phyloP scores from a whole-genome alignment of 2,329 filamentous ascomycete species.

The Chalaropsis ovoidea region DNA sequence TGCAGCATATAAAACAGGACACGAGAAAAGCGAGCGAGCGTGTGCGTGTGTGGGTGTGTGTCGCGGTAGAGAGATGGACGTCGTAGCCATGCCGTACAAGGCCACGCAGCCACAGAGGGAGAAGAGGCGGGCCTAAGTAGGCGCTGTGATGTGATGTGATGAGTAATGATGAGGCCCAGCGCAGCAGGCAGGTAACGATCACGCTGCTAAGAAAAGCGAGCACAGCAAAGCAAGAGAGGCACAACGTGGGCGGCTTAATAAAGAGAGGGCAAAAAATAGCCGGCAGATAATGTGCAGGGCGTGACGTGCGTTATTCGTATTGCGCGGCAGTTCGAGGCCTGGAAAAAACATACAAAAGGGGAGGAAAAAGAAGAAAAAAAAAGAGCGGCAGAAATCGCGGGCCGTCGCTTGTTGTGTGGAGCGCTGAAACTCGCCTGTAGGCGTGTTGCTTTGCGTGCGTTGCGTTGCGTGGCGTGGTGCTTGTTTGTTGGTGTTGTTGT shows the following conservation, averaged over 20 bases:
- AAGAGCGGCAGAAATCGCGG: background rate
- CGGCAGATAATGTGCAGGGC: background rate
- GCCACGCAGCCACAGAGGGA: background rate
- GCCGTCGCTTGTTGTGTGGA: background rate
- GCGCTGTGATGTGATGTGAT: no score
- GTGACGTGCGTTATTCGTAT: background rate
- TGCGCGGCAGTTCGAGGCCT: background rate
- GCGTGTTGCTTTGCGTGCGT: background rate
- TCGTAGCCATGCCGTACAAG: background rate
- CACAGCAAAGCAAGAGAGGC: background rate
- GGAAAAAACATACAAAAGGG: background rate
- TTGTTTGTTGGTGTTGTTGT: background rate
- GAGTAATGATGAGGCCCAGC: background rate
- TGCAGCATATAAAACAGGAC: background rate
- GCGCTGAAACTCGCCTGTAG: background rate
- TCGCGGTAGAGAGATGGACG: background rate
- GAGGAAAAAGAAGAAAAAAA: background rate
- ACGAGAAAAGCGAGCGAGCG: background rate
- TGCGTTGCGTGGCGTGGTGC: background rate
- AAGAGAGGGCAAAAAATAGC: slow-evolving; percentile 3
- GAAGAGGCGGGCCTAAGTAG: background rate
- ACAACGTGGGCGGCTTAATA: background rate
- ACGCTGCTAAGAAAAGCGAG: background rate
- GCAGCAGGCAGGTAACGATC: background rate
- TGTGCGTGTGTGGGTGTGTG: no score